Evolutionary conservation across 2,329 filamentous ascomycete species (phyloP).

Genomic region (Rutstroemia sp.): DNA sequence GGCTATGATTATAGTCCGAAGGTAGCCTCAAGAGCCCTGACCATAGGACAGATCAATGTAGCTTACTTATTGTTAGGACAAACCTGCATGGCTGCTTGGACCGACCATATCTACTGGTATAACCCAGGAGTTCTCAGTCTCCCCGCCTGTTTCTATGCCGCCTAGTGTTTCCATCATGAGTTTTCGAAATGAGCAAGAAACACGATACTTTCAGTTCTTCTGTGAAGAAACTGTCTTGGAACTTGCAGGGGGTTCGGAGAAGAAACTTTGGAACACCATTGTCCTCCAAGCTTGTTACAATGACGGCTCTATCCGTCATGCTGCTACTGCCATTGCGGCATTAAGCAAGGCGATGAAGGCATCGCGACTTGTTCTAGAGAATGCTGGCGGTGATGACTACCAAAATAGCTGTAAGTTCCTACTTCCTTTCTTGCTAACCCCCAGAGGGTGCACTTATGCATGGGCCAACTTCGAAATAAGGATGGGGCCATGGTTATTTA

Average conservation of each 20-base stretch:
- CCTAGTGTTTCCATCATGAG: background rate
- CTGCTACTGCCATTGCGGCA: conserved; percentile 16
- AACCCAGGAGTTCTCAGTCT: background rate
- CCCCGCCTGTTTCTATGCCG: background rate
- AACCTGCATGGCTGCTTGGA: conserved; percentile 7
- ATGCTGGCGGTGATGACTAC: background rate
- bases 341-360: conserved; percentile 13
- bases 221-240: conserved; percentile 14
- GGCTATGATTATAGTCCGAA: conserved; percentile 9
- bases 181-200: conserved; percentile 15
- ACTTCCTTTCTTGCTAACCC: background rate
- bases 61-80: background rate
- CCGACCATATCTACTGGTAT: conserved; percentile 9
- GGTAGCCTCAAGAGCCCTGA: background rate
- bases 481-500: too few relatives aligned
- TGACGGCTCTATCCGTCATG: conserved; percentile 13
- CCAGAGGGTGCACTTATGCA: too few relatives aligned
- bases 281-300: conserved; percentile 15
- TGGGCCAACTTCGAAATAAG: too few relatives aligned
- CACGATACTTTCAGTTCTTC: conserved; percentile 20
- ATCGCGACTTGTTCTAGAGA: background rate
- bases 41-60: background rate
- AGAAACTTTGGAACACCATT: conserved; percentile 14
- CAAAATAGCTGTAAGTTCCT: conserved; percentile 1
- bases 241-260: conserved; percentile 13